Percentiles rank a stretch among this genome's conserved stretches.
Conservation (phyloP, 805 yeast genomes). For the Barnettozyma wickerhamii region DNA sequence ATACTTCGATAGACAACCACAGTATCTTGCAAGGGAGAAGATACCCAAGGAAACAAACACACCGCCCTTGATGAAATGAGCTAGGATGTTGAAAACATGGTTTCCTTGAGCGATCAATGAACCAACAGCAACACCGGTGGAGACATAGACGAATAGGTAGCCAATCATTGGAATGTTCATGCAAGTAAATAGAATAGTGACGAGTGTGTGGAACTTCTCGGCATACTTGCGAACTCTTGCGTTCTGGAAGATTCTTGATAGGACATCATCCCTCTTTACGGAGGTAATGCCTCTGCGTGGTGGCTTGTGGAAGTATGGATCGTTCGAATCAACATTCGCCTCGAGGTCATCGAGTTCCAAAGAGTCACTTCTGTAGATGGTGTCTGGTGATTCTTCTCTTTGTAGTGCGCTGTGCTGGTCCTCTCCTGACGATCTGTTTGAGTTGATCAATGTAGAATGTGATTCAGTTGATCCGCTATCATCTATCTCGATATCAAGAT, state of each 20-base stretch:
- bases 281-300: constrained; percentile 6
- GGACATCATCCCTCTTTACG: constrained; percentile 29
- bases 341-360: constrained; percentile 17
- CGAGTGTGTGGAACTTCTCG: constrained; percentile 22
- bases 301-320: background rate
- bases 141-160: constrained; percentile 51
- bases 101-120: constrained; percentile 63
- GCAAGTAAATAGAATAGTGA: constrained; percentile 38
- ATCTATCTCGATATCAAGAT: constrained; percentile 23
- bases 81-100: constrained; percentile 74
- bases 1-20: constrained; percentile 68
- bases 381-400: constrained; percentile 15
- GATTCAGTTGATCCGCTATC: constrained; percentile 19
- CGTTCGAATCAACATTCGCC: constrained; percentile 3
- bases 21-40: constrained; percentile 77
- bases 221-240: constrained; percentile 20
- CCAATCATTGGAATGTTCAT: constrained; percentile 65
- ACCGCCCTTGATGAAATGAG: constrained; percentile 96
- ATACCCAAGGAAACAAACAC: constrained; percentile 77
- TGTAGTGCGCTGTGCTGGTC: background rate
- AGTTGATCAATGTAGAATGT: constrained; percentile 21
- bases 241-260: constrained; percentile 33
- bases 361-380: constrained; percentile 21
- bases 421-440: constrained; percentile 12
- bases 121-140: constrained; percentile 57